phyloP scores from a whole-genome alignment of 192 early-diverging fungal species.

The Coemansia sp. region DNA sequence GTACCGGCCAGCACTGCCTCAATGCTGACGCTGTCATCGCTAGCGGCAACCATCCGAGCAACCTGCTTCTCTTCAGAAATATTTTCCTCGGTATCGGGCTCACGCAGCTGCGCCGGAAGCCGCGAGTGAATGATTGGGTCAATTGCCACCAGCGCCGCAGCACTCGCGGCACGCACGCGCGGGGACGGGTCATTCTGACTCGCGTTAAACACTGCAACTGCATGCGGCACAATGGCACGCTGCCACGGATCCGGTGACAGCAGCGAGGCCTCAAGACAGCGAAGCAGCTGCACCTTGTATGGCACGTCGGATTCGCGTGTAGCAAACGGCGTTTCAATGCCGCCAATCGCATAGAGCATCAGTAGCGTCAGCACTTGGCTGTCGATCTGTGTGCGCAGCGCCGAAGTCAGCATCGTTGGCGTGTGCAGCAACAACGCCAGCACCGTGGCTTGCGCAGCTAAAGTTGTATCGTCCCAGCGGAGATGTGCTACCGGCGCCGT shows the following conservation, averaged over 20 bases:
- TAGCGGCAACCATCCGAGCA: slow-evolving; percentile 6
- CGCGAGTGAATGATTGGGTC: slow-evolving; percentile 42
- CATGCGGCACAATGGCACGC: slow-evolving; percentile 41
- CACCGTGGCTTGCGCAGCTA: slow-evolving; percentile 15
- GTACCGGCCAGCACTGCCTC: slow-evolving; percentile 10
- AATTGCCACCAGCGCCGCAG: slow-evolving; percentile 10
- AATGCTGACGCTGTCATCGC: slow-evolving; percentile 8
- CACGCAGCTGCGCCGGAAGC: slow-evolving; percentile 45
- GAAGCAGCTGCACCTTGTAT: slow-evolving; percentile 17
- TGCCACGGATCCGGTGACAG: slow-evolving; percentile 48
- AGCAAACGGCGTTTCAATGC: slow-evolving; percentile 20
- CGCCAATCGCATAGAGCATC: slow-evolving; percentile 31
- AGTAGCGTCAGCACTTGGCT: slow-evolving; percentile 29
- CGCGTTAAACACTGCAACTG: slow-evolving; percentile 26
- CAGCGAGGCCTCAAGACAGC: slow-evolving; percentile 39
- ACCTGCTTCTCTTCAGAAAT: slow-evolving; percentile 9
- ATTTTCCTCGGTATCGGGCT: slow-evolving; percentile 29
- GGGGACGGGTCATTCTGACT: slow-evolving; percentile 23
- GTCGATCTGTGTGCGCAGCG: slow-evolving; percentile 32
- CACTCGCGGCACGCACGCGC: slow-evolving; percentile 18
- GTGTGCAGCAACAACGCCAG: slow-evolving; percentile 21
- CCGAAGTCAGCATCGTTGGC: slow-evolving; percentile 21
- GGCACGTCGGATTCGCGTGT: slow-evolving; percentile 19
- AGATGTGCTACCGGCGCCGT: slow-evolving; percentile 2
- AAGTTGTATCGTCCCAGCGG: slow-evolving; percentile 30